These are phyloP conservation scores for Hortaea sp. DNA, from an alignment of 2,329 filamentous ascomycete genomes.

Conservation along the genomic window DNA sequence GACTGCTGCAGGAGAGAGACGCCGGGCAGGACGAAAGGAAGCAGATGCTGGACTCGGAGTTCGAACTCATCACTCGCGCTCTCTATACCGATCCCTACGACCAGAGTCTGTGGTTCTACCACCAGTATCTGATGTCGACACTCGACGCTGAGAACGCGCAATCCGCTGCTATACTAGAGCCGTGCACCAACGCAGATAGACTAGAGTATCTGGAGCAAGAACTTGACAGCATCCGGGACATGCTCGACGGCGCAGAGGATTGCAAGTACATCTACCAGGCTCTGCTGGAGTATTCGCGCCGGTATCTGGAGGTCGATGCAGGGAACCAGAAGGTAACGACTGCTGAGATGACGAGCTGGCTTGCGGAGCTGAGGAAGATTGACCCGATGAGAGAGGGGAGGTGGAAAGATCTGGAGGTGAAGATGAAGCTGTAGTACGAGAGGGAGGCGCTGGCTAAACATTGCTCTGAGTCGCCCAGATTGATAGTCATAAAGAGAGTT, in stretches of 20 bases:
- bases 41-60: constrained; percentile 65
- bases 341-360: constrained; percentile 41
- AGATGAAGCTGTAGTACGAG: constrained; percentile 27
- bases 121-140: constrained; percentile 73
- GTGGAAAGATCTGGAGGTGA: constrained; percentile 60
- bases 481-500: too few species aligned
- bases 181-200: constrained; percentile 52
- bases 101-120: constrained; percentile 95
- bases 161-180: constrained; percentile 46
- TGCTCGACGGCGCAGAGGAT: constrained; percentile 53
- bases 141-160: constrained; percentile 42
- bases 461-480: too few species aligned
- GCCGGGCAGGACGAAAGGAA: constrained; percentile 54
- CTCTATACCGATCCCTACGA: constrained; percentile 87
- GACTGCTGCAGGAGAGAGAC: constrained; percentile 59
- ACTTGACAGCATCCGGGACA: constrained; percentile 62
- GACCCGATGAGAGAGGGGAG: constrained; percentile 66
- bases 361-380: constrained; percentile 55
- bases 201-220: constrained; percentile 58
- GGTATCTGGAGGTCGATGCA: constrained; percentile 44
- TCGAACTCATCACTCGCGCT: constrained; percentile 64
- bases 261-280: constrained; percentile 88
- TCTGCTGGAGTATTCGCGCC: constrained; percentile 62
- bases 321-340: constrained; percentile 31
- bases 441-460: too few species aligned